Evolutionary conservation across 495 filamentous ascomycete species (phyloP).

Genomic region (Trichoderma erinaceum): DNA sequence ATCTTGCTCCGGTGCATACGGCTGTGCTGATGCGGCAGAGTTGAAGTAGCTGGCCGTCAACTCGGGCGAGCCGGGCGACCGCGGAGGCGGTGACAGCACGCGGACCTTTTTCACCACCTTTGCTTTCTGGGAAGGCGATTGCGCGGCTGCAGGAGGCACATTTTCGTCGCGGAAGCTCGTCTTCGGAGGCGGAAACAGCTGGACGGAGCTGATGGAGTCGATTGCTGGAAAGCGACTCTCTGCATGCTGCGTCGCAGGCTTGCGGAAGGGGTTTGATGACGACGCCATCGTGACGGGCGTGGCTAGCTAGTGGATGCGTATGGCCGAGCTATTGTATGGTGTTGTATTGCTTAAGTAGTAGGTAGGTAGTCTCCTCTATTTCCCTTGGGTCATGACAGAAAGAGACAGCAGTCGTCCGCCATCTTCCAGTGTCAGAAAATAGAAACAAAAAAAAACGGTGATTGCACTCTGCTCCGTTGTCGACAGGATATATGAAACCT

Average conservation of each 20-base stretch:
- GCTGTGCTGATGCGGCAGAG: constrained; percentile 20
- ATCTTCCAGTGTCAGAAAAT: not conserved
- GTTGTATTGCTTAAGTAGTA: not conserved
- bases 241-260: not conserved
- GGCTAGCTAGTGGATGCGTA: not conserved
- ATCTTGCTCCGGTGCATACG: constrained; percentile 23
- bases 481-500: not conserved
- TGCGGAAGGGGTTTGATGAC: constrained; percentile 13
- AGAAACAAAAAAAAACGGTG: not conserved
- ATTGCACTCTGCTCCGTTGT: not conserved
- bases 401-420: not conserved
- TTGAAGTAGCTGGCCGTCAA: constrained; percentile 23
- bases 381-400: constrained; percentile 9
- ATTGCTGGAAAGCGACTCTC: not conserved
- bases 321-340: not conserved
- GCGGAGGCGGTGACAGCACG: constrained; percentile 51
- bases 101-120: constrained; percentile 50
- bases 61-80: constrained; percentile 37
- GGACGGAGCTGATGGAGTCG: constrained; percentile 2
- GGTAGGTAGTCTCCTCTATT: not conserved
- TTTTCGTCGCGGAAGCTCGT: constrained; percentile 7
- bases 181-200: not conserved
- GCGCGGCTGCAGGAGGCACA: constrained; percentile 17
- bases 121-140: constrained; percentile 33
- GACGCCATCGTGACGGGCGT: constrained; percentile 1